phyloP scores from a whole-genome alignment of 1,284 basidiomycete species.

The Ustilago bromivora region DNA sequence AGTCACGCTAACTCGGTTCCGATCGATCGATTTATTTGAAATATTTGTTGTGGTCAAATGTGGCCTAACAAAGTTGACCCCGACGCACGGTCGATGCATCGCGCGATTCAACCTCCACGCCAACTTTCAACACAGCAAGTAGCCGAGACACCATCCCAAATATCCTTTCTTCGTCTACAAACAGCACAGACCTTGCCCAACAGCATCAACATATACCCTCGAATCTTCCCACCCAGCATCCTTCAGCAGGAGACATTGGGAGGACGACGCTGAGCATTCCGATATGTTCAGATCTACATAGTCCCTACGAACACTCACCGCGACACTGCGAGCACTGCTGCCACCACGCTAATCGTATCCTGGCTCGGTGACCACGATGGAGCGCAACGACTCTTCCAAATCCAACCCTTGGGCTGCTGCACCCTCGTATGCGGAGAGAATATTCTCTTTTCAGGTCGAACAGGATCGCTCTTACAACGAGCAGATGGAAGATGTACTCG shows the following conservation, averaged over 20 bases:
- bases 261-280: background rate
- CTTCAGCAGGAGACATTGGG: background rate
- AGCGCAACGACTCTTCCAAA: constrained; percentile 26
- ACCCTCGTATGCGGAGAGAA: constrained; percentile 32
- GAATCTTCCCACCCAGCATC: background rate
- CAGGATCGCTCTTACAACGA: constrained; percentile 21
- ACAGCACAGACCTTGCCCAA: background rate
- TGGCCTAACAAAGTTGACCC: background rate
- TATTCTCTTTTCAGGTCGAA: constrained; percentile 19
- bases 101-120: constrained; percentile 22
- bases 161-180: background rate
- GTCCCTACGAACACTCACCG: background rate
- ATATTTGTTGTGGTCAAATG: background rate
- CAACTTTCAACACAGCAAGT: constrained; percentile 3
- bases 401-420: constrained; percentile 45
- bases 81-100: background rate
- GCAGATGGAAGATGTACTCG: constrained; percentile 39
- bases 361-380: constrained; percentile 12
- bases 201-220: constrained; percentile 1
- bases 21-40: background rate
- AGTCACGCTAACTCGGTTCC: constrained; percentile 22
- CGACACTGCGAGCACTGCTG: background rate
- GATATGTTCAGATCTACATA: background rate
- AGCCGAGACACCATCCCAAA: constrained; percentile 14
- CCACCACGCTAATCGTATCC: background rate